A percentile compares a stretch with the other conserved stretches of the same genome.
Evolutionary conservation across 148 eudicot genomes (phyloP).

Genomic region (Camellia sinensis): DNA sequence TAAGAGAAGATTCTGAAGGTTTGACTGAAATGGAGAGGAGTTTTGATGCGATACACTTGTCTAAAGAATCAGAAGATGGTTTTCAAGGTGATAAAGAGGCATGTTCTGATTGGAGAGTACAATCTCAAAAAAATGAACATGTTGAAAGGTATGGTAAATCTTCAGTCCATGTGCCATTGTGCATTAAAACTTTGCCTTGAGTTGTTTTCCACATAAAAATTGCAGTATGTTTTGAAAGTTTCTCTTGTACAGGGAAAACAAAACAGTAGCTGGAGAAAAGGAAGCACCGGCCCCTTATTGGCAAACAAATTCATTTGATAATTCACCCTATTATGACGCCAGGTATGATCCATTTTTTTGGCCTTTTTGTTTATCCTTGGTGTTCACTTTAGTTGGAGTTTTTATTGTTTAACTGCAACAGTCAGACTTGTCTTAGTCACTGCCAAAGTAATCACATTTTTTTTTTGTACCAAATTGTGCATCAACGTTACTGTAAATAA

Average conservation of each 20-base stretch:
- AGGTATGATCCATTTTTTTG: conserved; percentile 33
- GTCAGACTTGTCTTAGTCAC: neutral
- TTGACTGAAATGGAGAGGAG: conserved; percentile 22
- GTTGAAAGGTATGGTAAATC: conserved; percentile 34
- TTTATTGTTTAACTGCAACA: neutral
- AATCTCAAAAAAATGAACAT: conserved; percentile 22
- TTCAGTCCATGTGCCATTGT: neutral
- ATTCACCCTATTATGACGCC: conserved; percentile 40
- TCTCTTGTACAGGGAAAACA: conserved; percentile 38
- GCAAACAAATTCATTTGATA: conserved; percentile 26
- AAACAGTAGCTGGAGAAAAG: conserved; percentile 23
- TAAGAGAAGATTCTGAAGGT: conserved; percentile 26
- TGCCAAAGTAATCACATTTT: neutral
- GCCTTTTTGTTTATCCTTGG: neutral
- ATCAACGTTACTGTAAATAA: neutral
- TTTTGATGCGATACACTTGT: conserved; percentile 16
- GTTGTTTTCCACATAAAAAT: neutral
- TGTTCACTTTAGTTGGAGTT: neutral
- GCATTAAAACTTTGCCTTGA: neutral
- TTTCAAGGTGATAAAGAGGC: conserved; percentile 16
- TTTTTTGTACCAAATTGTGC: neutral
- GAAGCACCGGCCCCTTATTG: conserved; percentile 27
- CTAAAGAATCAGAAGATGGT: conserved; percentile 25
- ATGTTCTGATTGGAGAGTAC: conserved; percentile 16
- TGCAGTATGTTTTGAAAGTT: neutral